phyloP scores from a whole-genome alignment of 441 rosid species.

The Gossypium gossypioides region DNA sequence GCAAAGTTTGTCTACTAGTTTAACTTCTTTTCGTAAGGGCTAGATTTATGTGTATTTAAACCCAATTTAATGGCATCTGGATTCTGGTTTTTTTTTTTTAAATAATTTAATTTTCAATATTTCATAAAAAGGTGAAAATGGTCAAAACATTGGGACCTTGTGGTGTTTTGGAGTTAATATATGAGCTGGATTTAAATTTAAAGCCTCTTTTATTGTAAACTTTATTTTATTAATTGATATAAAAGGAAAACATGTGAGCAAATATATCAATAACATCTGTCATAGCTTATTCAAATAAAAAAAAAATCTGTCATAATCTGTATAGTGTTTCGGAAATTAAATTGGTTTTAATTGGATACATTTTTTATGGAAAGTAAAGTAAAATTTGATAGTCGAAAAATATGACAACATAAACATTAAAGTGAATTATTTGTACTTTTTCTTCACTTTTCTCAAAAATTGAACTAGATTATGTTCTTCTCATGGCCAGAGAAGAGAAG shows the following conservation, averaged over 20 bases:
- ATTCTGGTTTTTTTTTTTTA: neutral
- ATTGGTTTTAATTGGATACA: neutral
- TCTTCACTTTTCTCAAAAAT: neutral
- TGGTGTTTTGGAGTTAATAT: neutral
- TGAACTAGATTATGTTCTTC: neutral
- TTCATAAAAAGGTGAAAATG: neutral
- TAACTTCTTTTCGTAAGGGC: neutral
- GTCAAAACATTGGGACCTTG: neutral
- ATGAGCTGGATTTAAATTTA: neutral
- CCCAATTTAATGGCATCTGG: neutral
- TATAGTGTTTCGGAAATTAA: neutral
- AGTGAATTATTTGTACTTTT: too few relatives aligned
- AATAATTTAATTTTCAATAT: neutral
- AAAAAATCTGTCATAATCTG: too few relatives aligned
- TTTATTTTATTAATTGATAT: neutral
- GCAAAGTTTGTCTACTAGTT: neutral
- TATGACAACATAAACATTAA: neutral
- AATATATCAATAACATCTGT: neutral
- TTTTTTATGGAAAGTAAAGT: neutral
- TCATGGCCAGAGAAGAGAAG: neutral
- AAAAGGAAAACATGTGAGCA: neutral
- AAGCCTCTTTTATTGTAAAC: neutral
- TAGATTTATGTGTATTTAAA: conserved; percentile 1
- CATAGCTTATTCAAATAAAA: neutral
- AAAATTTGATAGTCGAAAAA: neutral